These are phyloP conservation scores for Phtheirospermum japonicum DNA, from an alignment of 257 asterid genomes.

Conservation along the genomic window DNA sequence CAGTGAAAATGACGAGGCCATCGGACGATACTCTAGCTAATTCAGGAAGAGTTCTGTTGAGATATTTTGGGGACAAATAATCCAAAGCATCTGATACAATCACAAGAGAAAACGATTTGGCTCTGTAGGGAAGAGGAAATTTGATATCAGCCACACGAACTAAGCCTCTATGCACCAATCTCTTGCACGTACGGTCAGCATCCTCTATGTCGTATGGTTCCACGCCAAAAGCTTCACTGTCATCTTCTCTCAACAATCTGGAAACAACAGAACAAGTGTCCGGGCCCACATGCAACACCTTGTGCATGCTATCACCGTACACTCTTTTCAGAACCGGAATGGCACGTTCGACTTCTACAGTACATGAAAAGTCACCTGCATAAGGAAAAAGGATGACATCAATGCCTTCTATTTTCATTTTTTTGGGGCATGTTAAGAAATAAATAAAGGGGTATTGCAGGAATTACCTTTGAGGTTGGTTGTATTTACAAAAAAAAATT, in stretches of 20 bases:
- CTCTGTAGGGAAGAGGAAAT: conserved; percentile 50
- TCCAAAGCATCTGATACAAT: conserved; percentile 52
- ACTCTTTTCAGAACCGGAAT: conserved; percentile 46
- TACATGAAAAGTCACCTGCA: conserved; percentile 52
- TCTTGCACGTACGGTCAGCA: conserved; percentile 41
- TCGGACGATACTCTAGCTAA: conserved; percentile 48
- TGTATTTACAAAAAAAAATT: not conserved
- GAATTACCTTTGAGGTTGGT: not conserved
- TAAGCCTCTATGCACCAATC: conserved; percentile 46
- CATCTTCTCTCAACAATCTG: conserved; percentile 37
- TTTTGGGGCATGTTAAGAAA: conserved; percentile 1
- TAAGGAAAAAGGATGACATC: conserved; percentile 8
- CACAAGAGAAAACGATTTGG: conserved; percentile 50
- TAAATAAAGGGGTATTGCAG: too few relatives aligned
- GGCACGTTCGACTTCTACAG: conserved; percentile 40
- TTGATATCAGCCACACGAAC: conserved; percentile 54
- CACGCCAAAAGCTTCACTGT: conserved; percentile 51
- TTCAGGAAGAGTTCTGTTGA: conserved; percentile 50
- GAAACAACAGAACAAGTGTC: conserved; percentile 51
- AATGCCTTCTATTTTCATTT: not conserved
- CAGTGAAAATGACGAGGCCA: conserved; percentile 49
- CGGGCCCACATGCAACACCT: conserved; percentile 56
- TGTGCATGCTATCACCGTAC: conserved; percentile 51
- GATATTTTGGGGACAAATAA: conserved; percentile 58
- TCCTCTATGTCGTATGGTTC: conserved; percentile 55